A percentile compares a stretch with the other conserved stretches of the same genome.
Evolutionary conservation across 768 basidiomycete genomes (phyloP).

Genomic region (Albatrellus ellisii): DNA sequence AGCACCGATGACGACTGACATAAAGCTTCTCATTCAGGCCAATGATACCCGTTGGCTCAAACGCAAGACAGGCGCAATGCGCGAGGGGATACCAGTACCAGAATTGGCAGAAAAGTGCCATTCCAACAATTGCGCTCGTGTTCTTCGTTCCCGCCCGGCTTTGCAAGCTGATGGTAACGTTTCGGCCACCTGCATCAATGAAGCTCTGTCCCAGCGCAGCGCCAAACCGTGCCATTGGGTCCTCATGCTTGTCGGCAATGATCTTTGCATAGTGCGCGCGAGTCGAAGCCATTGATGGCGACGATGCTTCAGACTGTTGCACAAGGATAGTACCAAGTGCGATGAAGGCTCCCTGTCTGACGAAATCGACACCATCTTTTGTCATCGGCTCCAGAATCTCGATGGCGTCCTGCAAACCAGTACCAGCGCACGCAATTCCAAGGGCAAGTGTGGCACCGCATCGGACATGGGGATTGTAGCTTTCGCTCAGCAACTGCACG

Average conservation of each 20-base stretch:
- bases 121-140: constrained; percentile 93
- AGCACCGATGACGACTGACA: constrained; percentile 31
- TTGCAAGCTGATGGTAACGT: constrained; percentile 88
- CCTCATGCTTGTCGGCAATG: constrained; percentile 93
- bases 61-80: constrained; percentile 84
- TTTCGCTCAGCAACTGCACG: constrained; percentile 93
- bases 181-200: constrained; percentile 95
- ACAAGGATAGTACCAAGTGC: constrained; percentile 95
- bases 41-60: constrained; percentile 92
- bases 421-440: constrained; percentile 95
- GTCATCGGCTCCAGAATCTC: constrained; percentile 97
- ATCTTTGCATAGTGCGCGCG: constrained; percentile 86
- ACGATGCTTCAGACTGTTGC: constrained; percentile 86
- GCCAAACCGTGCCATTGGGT: constrained; percentile 97
- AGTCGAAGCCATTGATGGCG: constrained; percentile 66
- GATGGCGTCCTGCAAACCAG: constrained; percentile 92
- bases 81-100: constrained; percentile 99
- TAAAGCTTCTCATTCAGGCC: constrained; percentile 79
- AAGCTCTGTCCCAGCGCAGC: constrained; percentile 93
- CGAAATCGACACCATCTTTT: constrained; percentile 95
- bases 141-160: constrained; percentile 89
- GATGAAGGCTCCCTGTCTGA: constrained; percentile 93
- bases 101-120: constrained; percentile 96
- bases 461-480: constrained; percentile 97
- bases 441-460: constrained; percentile 94